A percentile compares a stretch with the other conserved stretches of the same genome.
Evolutionary conservation across 176 grass and related monocot species (phyloP).

Genomic region (Aegilops bicornis): DNA sequence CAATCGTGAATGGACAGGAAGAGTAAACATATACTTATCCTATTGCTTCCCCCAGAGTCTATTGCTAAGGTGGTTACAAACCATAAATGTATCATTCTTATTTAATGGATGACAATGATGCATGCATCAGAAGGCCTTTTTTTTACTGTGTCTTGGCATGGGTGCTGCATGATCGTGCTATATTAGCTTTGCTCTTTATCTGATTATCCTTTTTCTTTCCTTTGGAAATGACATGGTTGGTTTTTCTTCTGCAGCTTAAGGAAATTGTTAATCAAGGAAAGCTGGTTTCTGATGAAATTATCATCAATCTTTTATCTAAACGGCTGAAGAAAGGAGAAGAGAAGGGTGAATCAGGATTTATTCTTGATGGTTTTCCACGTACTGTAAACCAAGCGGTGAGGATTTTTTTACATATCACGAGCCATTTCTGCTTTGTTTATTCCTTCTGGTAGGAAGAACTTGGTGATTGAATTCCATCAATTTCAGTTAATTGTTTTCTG

Average conservation of each 20-base stretch:
- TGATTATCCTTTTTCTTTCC: neutral
- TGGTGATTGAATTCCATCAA: neutral
- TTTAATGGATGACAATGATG: neutral
- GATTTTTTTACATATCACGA: neutral
- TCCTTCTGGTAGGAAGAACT: neutral
- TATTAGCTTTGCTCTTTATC: neutral
- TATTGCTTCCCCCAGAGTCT: neutral
- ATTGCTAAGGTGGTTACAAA: neutral
- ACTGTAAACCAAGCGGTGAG: constrained; percentile 97
- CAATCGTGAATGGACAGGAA: neutral
- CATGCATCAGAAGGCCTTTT: no score
- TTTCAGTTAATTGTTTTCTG: neutral
- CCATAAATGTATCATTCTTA: neutral
- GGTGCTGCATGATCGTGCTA: neutral
- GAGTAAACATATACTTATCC: neutral
- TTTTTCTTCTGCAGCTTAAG: constrained; percentile 50
- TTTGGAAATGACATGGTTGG: neutral
- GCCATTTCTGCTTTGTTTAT: neutral
- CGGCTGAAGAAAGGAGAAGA: constrained; percentile 70
- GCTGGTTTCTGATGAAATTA: constrained; percentile 95
- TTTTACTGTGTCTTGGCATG: neutral
- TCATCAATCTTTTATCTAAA: constrained; percentile 78
- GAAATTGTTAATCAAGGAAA: constrained; percentile 89
- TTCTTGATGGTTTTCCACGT: constrained; percentile 93
- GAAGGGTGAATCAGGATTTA: constrained; percentile 91